Evolutionary conservation across 257 asterid genomes (phyloP), one percentile per base, ranked within the genome.

Genomic region (Salvia splendens): DNA sequence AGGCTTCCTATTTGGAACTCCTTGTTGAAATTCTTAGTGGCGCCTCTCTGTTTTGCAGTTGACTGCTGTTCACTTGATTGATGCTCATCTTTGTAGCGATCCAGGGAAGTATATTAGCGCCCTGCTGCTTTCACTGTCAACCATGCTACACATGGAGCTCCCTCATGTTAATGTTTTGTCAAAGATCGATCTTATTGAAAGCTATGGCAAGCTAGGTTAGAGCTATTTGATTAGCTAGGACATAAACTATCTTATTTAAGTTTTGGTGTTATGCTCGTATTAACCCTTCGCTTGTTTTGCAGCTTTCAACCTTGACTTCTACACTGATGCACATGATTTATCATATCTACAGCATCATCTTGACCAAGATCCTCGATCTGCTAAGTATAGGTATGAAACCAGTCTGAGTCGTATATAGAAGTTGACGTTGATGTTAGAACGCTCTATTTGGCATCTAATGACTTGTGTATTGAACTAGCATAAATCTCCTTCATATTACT

Each of bases 61-160:
- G 81, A 86, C 97, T 41, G 97, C 88, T 9, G 95, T 94, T 72
- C 99, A 94, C 77, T 84, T 94, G 64, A 89, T 94, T 50, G 99
- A 94, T 83, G 91, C 99, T 64, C 97, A 91, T 83, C 95, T 94
- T 56, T 94, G 99, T 59, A 87, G 97, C 50, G 97, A 94, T 81
- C 99, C 97, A 38, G 99, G 96, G 70, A 91, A 94, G 78, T 94
- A 88, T 73, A 81, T 91, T 68, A 94, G 99, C 76, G 96, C 97
- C 3, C 74, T 88, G 88, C 89, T 87, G 59, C 95, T 94, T 58
- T 86, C 97, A 0, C 70, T 94, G 70, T 90, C 99, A 47, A 94
- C 96, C 61, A 91, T 94, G 99, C 81, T 94, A 50, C 97, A 91
- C 81, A 45, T 94, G 88, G 96, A 94, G 80, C 95, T 91, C 72